Evolutionary conservation across 2,329 filamentous ascomycete genomes (phyloP).

Genomic region (Cladophialophora exuberans): DNA sequence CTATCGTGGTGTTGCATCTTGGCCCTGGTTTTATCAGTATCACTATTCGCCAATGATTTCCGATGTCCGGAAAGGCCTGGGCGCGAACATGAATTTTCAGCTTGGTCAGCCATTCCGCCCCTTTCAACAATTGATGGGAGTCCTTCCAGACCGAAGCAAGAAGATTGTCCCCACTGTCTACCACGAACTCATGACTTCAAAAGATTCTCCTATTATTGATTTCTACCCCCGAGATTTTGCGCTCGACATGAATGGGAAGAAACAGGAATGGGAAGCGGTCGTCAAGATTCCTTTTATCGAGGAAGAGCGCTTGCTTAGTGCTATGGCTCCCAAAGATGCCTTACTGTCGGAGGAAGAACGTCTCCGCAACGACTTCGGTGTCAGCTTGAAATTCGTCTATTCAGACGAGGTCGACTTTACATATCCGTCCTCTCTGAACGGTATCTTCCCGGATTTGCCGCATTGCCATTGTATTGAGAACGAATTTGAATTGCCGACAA

Average conservation of each 20-base stretch:
- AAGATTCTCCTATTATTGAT: conserved; percentile 90
- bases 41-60: conserved; percentile 98
- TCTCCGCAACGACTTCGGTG: conserved; percentile 84
- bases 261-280: conserved; percentile 99
- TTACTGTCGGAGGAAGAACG: conserved; percentile 78
- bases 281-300: conserved; percentile 99
- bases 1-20: conserved; percentile 93
- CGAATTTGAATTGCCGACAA: conserved; percentile 89
- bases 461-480: conserved; percentile 93
- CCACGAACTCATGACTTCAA: conserved; percentile 88
- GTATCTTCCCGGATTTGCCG: conserved; percentile 85
- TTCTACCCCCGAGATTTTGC: conserved; percentile 98
- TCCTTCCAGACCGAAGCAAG: conserved; percentile 95
- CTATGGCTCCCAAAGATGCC: conserved; percentile 83
- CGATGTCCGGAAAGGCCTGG: conserved; percentile 85
- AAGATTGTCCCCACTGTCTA: conserved; percentile 88
- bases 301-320: conserved; percentile 78
- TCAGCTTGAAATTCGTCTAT: conserved; percentile 91
- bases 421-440: conserved; percentile 85
- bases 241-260: conserved; percentile 99
- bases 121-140: conserved; percentile 97
- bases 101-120: conserved; percentile 94
- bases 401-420: conserved; percentile 74
- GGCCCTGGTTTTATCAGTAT: conserved; percentile 97
- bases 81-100: conserved; percentile 86